Conservation (phyloP, 306 rosid genomes). For the Sophora flavescens region DNA sequence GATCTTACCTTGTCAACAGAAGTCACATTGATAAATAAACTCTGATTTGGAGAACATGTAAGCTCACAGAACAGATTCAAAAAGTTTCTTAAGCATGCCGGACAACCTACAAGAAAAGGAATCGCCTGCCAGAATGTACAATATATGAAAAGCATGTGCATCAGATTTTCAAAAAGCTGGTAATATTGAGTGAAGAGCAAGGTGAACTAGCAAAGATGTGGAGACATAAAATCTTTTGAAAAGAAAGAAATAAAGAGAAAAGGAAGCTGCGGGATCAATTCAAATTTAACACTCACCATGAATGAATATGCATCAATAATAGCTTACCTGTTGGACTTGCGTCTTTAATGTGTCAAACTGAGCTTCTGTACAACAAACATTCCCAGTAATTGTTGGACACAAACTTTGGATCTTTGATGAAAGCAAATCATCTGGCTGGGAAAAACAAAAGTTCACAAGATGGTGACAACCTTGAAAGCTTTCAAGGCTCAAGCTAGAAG, state of each 20-base stretch:
- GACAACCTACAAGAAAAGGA: constrained; percentile 98
- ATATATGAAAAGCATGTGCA: constrained; percentile 6
- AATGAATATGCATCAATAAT: constrained; percentile 23
- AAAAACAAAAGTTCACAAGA: constrained; percentile 41
- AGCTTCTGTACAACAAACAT: constrained; percentile 89
- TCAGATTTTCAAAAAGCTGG: constrained; percentile 16
- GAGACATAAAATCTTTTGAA: neutral
- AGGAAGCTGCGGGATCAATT: neutral
- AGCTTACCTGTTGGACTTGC: constrained; percentile 88
- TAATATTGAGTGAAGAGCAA: constrained; percentile 24
- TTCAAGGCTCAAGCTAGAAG: constrained; percentile 35
- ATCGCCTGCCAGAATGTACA: constrained; percentile 78
- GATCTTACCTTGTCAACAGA: constrained; percentile 72
- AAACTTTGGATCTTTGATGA: constrained; percentile 96
- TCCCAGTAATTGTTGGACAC: constrained; percentile 94
- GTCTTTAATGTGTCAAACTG: constrained; percentile 87
- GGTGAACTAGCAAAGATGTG: constrained; percentile 36
- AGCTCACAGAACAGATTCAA: constrained; percentile 97
- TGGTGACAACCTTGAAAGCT: constrained; percentile 36
- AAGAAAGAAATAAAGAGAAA: neutral
- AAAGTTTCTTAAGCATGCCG: constrained; percentile 97
- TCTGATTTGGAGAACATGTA: constrained; percentile 96
- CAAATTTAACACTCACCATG: constrained; percentile 26
- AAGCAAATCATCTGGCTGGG: constrained; percentile 92
- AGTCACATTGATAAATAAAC: constrained; percentile 95